Evolutionary conservation across 257 asterid genomes (phyloP).

Genomic region (Solanum verrucosum): DNA sequence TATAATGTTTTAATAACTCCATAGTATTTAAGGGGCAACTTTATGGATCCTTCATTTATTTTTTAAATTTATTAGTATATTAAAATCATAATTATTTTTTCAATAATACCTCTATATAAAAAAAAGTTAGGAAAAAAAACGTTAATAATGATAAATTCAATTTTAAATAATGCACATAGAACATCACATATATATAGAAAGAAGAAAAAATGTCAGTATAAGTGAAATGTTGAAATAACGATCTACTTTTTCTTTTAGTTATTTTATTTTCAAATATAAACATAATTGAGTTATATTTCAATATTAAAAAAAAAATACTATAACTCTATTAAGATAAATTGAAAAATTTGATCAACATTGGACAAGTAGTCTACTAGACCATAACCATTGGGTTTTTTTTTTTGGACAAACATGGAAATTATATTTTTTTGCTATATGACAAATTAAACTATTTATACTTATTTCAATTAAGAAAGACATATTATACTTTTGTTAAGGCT

Average conservation of each 20-base stretch:
- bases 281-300: not conserved
- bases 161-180: not conserved
- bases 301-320: no score
- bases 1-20: not conserved
- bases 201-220: not conserved
- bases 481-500: not conserved
- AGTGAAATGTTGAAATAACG: not conserved
- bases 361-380: not conserved
- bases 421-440: not conserved
- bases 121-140: no score
- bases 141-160: not conserved
- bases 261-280: not conserved
- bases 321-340: not conserved
- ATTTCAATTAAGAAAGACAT: not conserved
- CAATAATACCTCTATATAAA: no score
- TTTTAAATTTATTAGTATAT: not conserved
- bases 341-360: not conserved
- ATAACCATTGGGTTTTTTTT: not conserved
- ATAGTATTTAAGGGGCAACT: not conserved
- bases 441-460: not conserved
- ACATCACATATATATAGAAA: fast-evolving
- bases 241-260: not conserved
- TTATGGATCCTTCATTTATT: not conserved
- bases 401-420: not conserved
- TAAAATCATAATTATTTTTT: not conserved